Percentiles rank a stretch among this genome's conserved stretches.
Evolutionary conservation across 768 basidiomycete genomes (phyloP).

Genomic region (Mycena sanguinolenta): DNA sequence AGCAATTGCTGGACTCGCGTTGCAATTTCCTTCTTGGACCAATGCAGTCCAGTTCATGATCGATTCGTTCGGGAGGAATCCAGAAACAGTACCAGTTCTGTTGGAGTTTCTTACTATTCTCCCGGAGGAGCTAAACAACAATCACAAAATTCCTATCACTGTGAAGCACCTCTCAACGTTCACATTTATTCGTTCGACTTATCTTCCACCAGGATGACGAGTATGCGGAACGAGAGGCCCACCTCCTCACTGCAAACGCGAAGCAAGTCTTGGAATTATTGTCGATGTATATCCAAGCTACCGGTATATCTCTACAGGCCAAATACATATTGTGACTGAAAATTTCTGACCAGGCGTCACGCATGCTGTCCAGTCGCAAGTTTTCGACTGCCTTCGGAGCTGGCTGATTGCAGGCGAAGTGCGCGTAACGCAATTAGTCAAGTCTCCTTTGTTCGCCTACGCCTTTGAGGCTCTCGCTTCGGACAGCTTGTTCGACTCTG

Average conservation of each 20-base stretch:
- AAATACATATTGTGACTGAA: slow-evolving; percentile 12
- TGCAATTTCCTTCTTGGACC: slow-evolving; percentile 90
- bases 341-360: slow-evolving; percentile 78
- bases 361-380: slow-evolving; percentile 77
- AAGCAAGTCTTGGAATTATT: slow-evolving; percentile 82
- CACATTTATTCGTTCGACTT: not conserved
- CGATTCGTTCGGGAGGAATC: slow-evolving; percentile 86
- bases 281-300: slow-evolving; percentile 89
- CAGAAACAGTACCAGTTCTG: slow-evolving; percentile 84
- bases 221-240: slow-evolving; percentile 70
- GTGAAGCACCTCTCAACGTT: slow-evolving; percentile 61
- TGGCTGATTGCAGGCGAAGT: slow-evolving; percentile 95
- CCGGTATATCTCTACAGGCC: slow-evolving; percentile 73
- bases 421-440: slow-evolving; percentile 68
- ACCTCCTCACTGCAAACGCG: slow-evolving; percentile 77
- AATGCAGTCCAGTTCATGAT: slow-evolving; percentile 87
- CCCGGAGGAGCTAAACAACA: slow-evolving; percentile 89
- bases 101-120: slow-evolving; percentile 92
- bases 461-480: slow-evolving; percentile 88
- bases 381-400: slow-evolving; percentile 86
- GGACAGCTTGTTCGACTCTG: slow-evolving; percentile 92
- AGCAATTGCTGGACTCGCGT: slow-evolving; percentile 89
- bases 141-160: slow-evolving; percentile 89
- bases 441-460: slow-evolving; percentile 84
- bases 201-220: slow-evolving; percentile 74